Base-by-base conservation (phyloP, 805 yeast species). In the Teunomyces atbi region DNA sequence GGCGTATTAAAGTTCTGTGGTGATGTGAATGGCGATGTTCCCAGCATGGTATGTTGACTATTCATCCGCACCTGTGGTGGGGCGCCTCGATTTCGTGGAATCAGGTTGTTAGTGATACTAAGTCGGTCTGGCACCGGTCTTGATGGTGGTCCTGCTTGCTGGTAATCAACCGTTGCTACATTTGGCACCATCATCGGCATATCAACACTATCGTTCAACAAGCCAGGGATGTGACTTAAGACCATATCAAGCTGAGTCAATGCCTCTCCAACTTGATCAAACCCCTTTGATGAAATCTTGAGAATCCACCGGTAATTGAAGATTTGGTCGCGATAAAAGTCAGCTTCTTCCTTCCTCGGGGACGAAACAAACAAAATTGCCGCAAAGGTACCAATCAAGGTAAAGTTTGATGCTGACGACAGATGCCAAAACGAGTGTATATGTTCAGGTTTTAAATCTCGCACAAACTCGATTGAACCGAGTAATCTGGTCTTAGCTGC, bases 371-470 rank as follows among this genome's bases (percentile, higher is more conserved):
- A 87, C 45, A 91, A 66, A 10, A 91, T 70, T 0, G 95, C 84
- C 0, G 96, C 96, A 73, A 91, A 91, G 0, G 92, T 81, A 2
- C 96, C 97, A 33, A 90, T 88, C 30, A 88, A 66, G 5, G 96
- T 82, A 52, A 91, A 81, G 58, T 88, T 89, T 11, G 86, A 76
- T 0, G 94, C 76, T 0, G 96, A 79, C 1, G 90, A 81, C 1
- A 90, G 80, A 65, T 88, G 94, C 97, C 97, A 91, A 62, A 89
- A 90, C 8, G 96, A 81, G 60, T 84, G 91, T 41, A 89, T 75
- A 58, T 89, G 96, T 54, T 89, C 96, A 7, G 86, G 84, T 54
- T 83, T 84, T 61, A 91, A 73, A 49, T 82, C 84, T 42, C 84
- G 70, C 7, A 88, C 83, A 62, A 89, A 86, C 45, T 86, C 94